These are phyloP conservation scores for Coemansia sp. DNA, from an alignment of 192 early-diverging fungal species.

Conservation along the genomic window DNA sequence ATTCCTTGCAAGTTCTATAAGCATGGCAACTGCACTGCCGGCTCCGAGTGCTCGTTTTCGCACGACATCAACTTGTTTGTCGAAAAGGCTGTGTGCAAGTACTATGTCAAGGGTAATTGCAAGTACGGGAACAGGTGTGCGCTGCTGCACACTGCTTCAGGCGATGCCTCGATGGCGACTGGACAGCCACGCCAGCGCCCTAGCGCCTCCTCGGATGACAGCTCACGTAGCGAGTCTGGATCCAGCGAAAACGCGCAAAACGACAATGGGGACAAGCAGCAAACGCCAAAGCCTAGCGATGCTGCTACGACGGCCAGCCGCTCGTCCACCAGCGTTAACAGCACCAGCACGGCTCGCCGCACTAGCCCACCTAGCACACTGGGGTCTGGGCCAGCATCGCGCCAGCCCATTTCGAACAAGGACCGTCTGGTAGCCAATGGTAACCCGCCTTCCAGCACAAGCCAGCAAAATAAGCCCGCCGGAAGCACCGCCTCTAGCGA, in stretches of 20 bases:
- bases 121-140: constrained; percentile 80
- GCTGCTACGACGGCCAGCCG: constrained; percentile 3
- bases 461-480: not conserved
- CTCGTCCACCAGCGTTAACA: constrained; percentile 4
- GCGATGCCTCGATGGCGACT: constrained; percentile 9
- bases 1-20: constrained; percentile 84
- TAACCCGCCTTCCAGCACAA: not conserved
- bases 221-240: constrained; percentile 1
- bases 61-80: constrained; percentile 66
- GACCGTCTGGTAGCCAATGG: not conserved
- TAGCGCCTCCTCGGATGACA: constrained; percentile 10
- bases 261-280: constrained; percentile 6
- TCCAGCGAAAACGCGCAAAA: constrained; percentile 22
- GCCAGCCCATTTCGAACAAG: constrained; percentile 1
- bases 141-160: constrained; percentile 38
- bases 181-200: constrained; percentile 13
- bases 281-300: constrained; percentile 3
- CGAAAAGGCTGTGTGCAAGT: constrained; percentile 72
- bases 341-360: constrained; percentile 1
- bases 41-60: constrained; percentile 73
- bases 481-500: not conserved
- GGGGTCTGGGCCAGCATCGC: not conserved
- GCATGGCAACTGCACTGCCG: constrained; percentile 74
- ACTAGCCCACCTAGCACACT: constrained; percentile 13
- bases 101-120: constrained; percentile 78